Percentiles rank a stretch among this genome's conserved stretches.
phyloP scores from a whole-genome alignment of 306 rosid genomes.

The Malus orientalis region DNA sequence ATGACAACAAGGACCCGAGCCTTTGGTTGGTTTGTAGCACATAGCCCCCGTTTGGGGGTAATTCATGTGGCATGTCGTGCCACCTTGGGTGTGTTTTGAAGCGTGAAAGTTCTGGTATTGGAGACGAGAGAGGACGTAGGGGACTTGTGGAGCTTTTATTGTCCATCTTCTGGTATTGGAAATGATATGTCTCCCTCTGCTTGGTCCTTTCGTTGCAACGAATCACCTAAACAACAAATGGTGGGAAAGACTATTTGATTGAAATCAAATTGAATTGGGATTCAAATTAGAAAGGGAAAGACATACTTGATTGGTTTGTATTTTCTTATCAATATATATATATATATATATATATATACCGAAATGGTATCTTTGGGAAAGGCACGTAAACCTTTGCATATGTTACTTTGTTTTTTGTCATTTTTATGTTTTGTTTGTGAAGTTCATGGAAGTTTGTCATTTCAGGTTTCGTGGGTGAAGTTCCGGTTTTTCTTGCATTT shows the following conservation, averaged over 20 bases:
- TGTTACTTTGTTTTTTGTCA: not conserved
- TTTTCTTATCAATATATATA: too few relatives aligned
- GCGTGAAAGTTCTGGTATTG: slow-evolving; percentile 60
- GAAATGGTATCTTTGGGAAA: slow-evolving; percentile 44
- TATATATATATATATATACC: too few relatives aligned
- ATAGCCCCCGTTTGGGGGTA: slow-evolving; percentile 68
- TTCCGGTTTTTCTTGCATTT: slow-evolving; percentile 80
- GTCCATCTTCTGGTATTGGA: slow-evolving; percentile 70
- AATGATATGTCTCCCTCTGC: slow-evolving; percentile 43
- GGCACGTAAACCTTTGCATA: slow-evolving; percentile 23
- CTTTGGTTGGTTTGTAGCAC: slow-evolving; percentile 86
- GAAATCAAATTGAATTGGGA: too few relatives aligned
- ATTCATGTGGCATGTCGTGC: slow-evolving; percentile 91
- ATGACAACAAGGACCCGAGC: slow-evolving; percentile 97
- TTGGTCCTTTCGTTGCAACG: too few relatives aligned
- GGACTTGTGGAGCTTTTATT: slow-evolving; percentile 68
- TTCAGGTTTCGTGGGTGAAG: slow-evolving; percentile 72
- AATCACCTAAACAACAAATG: too few relatives aligned
- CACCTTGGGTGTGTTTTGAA: slow-evolving; percentile 95
- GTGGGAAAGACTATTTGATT: too few relatives aligned
- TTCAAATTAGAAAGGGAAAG: too few relatives aligned
- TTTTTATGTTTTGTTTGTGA: slow-evolving; percentile 5
- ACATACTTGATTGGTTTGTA: too few relatives aligned
- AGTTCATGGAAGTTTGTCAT: slow-evolving; percentile 14
- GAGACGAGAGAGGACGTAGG: slow-evolving; percentile 33